Evolutionary conservation across 257 asterid species (phyloP).

Genomic region (Solanum verrucosum): DNA sequence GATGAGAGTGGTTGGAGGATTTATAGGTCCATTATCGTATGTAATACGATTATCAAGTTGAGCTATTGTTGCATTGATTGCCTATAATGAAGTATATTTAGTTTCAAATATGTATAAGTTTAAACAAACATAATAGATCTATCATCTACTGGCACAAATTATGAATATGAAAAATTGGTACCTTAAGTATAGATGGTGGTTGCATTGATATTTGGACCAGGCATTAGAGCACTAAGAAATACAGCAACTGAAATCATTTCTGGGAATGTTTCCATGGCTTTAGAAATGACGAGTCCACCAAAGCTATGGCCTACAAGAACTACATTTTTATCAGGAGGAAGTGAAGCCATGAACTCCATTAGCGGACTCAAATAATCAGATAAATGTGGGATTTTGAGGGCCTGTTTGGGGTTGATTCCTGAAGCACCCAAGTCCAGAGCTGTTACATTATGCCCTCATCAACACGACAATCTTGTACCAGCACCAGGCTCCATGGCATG

Average conservation of each 20-base stretch:
- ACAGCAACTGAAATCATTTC: not conserved
- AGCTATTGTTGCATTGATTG: not conserved
- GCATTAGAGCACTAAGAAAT: not conserved
- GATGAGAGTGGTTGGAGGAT: conserved; percentile 9
- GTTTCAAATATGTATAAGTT: too few species aligned
- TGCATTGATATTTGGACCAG: conserved; percentile 2
- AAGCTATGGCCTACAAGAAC: not conserved
- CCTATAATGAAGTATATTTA: not conserved
- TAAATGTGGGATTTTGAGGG: not conserved
- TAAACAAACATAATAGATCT: too few species aligned
- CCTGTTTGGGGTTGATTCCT: not conserved
- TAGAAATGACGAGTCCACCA: not conserved
- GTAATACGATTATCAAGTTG: not conserved
- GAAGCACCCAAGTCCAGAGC: not conserved
- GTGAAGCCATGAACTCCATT: not conserved
- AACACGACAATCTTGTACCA: not conserved
- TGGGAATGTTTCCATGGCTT: not conserved
- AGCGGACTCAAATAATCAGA: not conserved
- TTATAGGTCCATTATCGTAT: not conserved
- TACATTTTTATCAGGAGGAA: not conserved
- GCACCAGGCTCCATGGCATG: not conserved
- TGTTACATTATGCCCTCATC: not conserved
- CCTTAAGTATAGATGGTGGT: not conserved
- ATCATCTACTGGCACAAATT: not conserved
- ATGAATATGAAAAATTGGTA: not conserved